A percentile compares a stretch with the other conserved stretches of the same genome.
Conservation (phyloP, 2,329 filamentous ascomycete genomes). For the Sphaceloma murrayae region DNA sequence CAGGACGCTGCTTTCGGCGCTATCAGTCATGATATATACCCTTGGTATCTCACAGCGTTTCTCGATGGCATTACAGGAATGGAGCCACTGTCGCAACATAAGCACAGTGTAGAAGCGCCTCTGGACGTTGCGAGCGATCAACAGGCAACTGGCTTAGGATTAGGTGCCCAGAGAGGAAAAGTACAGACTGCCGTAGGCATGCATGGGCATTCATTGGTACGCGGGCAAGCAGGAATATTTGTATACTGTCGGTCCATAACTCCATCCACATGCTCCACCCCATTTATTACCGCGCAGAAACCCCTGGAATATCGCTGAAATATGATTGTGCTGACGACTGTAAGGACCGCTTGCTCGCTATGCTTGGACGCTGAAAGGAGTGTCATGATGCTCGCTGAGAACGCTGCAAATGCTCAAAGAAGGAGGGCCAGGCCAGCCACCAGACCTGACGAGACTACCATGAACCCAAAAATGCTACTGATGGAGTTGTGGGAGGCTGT, state of each 20-base stretch:
- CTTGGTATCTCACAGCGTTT: no score
- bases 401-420: no score
- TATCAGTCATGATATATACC: no score
- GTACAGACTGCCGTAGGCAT: no score
- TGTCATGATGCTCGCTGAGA: neutral
- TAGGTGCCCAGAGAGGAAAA: no score
- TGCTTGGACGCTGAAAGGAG: conserved; percentile 10
- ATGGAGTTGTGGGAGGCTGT: conserved; percentile 40
- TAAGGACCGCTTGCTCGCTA: conserved; percentile 16
- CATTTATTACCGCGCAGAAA: conserved; percentile 5
- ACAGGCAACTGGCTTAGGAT: no score
- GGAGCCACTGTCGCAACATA: neutral
- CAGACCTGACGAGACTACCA: conserved; percentile 45
- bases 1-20: no score
- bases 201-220: no score
- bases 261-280: conserved; percentile 12
- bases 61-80: no score
- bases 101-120: neutral
- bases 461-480: conserved; percentile 48
- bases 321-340: neutral
- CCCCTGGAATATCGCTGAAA: neutral
- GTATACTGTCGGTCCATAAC: neutral
- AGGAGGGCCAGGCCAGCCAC: conserved; percentile 47
- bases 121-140: no score
- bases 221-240: no score